phyloP scores from a whole-genome alignment of 805 yeast genomes.

The Saccharomyces jurei region DNA sequence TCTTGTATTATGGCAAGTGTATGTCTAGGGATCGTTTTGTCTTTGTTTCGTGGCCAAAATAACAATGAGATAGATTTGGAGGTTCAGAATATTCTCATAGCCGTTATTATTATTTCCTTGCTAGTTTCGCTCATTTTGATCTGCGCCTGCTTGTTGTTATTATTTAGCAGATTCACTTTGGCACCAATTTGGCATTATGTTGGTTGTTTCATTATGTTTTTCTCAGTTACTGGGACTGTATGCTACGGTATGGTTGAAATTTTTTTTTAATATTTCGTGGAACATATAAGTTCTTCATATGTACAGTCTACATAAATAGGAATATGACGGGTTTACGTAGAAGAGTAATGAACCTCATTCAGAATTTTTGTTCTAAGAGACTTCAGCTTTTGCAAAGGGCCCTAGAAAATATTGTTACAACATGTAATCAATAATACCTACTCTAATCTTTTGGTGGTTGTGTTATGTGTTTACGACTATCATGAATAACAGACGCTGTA shows the following conservation, averaged over 20 bases:
- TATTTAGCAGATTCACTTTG: constrained; percentile 25
- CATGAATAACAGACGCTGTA: too few species aligned
- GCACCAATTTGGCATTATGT: constrained; percentile 31
- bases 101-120: constrained; percentile 17
- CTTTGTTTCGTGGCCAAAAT: constrained; percentile 18
- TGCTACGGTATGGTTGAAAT: constrained; percentile 28
- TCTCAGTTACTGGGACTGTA: constrained; percentile 21
- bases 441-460: not conserved
- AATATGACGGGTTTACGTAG: not conserved
- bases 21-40: constrained; percentile 20
- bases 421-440: not conserved
- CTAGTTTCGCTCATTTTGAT: constrained; percentile 20
- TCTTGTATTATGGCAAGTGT: constrained; percentile 25
- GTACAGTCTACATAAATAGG: not conserved
- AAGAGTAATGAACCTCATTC: not conserved
- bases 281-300: not conserved
- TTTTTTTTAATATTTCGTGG: constrained; percentile 6
- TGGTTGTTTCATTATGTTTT: constrained; percentile 19
- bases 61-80: constrained; percentile 15
- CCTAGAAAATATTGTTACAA: not conserved
- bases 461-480: not conserved
- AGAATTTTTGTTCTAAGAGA: not conserved
- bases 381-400: not conserved
- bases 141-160: constrained; percentile 15
- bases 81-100: constrained; percentile 13